These are phyloP conservation scores for Geopyxis carbonaria DNA, from an alignment of 495 filamentous ascomycete genomes.

Conservation along the genomic window DNA sequence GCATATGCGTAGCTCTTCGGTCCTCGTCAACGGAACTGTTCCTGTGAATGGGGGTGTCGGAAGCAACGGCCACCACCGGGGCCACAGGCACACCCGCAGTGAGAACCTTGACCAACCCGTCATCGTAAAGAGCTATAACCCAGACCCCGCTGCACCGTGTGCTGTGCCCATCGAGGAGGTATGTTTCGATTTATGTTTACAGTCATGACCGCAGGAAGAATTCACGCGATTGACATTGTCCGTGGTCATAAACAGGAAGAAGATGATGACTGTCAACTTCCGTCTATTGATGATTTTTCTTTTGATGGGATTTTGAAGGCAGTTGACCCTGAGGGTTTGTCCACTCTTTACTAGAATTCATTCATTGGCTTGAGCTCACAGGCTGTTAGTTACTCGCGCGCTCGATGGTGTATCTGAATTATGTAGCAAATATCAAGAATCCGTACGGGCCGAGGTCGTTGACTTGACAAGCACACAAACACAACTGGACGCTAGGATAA, in stretches of 20 bases:
- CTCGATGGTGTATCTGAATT: constrained; percentile 15
- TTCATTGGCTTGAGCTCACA: neutral
- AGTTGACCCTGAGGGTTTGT: constrained; percentile 21
- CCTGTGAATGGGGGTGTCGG: constrained; percentile 8
- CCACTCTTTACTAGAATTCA: constrained; percentile 3
- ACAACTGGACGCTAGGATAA: constrained; percentile 17
- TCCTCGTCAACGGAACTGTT: constrained; percentile 2
- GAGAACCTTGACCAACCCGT: constrained; percentile 23
- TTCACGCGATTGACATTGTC: neutral
- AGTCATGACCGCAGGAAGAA: neutral
- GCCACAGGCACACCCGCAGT: constrained; percentile 22
- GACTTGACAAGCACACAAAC: constrained; percentile 15
- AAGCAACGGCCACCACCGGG: constrained; percentile 24
- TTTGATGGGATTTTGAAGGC: constrained; percentile 23
- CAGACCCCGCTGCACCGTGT: constrained; percentile 8
- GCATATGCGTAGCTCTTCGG: constrained; percentile 6
- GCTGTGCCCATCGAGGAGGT: constrained; percentile 2
- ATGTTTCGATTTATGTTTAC: neutral
- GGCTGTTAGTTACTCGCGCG: constrained; percentile 15
- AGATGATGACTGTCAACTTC: constrained; percentile 18
- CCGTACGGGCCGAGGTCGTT: constrained; percentile 16
- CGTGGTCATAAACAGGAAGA: constrained; percentile 14
- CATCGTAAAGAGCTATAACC: constrained; percentile 26
- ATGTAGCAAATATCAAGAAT: constrained; percentile 15
- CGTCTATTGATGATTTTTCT: constrained; percentile 23